Conservation (phyloP, 139 green algal species). For the Yamagishiella unicocca region DNA sequence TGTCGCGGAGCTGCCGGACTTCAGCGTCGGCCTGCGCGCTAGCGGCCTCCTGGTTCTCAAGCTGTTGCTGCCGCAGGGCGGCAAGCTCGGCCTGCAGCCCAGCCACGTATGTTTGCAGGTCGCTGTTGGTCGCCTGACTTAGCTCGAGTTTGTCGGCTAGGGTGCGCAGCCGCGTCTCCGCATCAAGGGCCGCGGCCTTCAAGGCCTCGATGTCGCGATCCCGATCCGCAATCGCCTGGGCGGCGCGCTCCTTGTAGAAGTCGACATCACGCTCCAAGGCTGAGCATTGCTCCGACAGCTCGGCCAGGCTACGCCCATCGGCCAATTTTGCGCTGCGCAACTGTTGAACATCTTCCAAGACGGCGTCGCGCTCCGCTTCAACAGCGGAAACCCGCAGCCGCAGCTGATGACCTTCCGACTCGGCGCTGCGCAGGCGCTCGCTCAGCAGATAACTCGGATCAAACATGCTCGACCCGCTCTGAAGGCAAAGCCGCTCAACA, state of each 20-base stretch:
- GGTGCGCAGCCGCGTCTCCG: background rate
- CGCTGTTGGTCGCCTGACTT: background rate
- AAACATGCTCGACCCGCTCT: conserved; percentile 13
- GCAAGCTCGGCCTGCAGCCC: background rate
- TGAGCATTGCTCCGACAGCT: conserved; percentile 1
- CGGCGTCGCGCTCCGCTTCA: background rate
- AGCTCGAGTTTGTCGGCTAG: background rate
- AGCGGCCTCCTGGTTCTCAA: background rate
- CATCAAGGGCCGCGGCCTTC: background rate
- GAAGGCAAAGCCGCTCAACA: conserved; percentile 25
- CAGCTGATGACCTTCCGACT: background rate
- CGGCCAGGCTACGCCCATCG: background rate
- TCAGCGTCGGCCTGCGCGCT: background rate
- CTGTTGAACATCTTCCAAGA: background rate
- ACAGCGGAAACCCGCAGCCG: background rate
- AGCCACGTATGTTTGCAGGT: background rate
- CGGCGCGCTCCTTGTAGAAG: conserved; percentile 4
- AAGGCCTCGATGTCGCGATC: background rate
- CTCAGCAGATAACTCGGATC: background rate
- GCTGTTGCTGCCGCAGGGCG: background rate
- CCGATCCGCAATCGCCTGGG: background rate
- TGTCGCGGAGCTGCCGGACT: background rate
- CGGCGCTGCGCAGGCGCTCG: background rate
- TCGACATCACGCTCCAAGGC: background rate
- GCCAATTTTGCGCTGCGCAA: background rate